phyloP scores from a whole-genome alignment of 768 basidiomycete genomes.

The Lactarius pseudohatsudake region DNA sequence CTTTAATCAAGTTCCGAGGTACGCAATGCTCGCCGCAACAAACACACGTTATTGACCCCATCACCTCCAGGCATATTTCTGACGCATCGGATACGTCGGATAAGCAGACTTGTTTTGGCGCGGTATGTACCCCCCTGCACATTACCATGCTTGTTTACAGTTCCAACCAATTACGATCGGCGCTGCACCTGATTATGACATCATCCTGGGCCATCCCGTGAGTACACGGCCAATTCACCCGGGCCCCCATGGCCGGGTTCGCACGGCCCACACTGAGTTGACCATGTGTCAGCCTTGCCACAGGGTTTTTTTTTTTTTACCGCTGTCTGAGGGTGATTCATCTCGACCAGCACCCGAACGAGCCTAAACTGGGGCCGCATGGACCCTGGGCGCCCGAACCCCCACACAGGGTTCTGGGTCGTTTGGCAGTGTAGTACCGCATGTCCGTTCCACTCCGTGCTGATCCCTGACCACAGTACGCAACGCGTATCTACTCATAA shows the following conservation, averaged over 20 bases:
- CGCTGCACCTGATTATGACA: conserved; percentile 52
- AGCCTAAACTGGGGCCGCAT: too few relatives aligned
- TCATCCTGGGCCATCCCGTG: conserved; percentile 69
- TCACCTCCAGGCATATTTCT: conserved; percentile 44
- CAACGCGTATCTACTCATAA: conserved; percentile 60
- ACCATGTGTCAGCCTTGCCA: too few relatives aligned
- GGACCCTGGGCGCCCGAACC: too few relatives aligned
- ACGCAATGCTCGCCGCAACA: conserved; percentile 24
- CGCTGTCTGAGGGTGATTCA: too few relatives aligned
- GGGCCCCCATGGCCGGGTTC: too few relatives aligned
- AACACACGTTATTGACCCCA: conserved; percentile 21
- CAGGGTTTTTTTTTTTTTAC: too few relatives aligned
- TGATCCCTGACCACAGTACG: conserved; percentile 45
- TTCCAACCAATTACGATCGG: conserved; percentile 67
- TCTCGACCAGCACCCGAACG: too few relatives aligned
- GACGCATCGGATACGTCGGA: conserved; percentile 38
- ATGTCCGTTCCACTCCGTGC: background rate
- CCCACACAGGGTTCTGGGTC: too few relatives aligned
- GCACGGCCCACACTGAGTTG: too few relatives aligned
- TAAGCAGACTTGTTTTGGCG: conserved; percentile 39
- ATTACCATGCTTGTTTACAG: conserved; percentile 36
- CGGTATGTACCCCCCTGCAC: conserved; percentile 40
- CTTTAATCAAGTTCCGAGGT: conserved; percentile 60
- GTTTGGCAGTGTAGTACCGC: too few relatives aligned
- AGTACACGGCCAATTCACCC: too few relatives aligned